A percentile compares a stretch with the other conserved stretches of the same genome.
These are phyloP conservation scores for Kwoniella sp. DNA, from an alignment of 768 basidiomycete genomes.

Conservation along the genomic window DNA sequence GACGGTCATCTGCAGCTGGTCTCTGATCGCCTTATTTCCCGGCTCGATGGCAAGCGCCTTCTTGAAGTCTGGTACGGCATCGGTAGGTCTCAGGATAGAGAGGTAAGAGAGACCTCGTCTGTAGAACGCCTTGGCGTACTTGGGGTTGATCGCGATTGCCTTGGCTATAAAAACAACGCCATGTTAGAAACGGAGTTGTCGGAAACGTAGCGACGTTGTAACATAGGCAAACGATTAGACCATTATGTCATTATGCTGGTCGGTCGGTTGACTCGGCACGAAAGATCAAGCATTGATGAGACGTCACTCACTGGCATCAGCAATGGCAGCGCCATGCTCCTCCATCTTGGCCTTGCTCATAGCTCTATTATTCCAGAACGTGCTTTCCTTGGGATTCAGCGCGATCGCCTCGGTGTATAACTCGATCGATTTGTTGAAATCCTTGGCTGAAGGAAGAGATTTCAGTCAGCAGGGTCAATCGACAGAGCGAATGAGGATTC, in stretches of 20 bases:
- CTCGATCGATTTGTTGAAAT: conserved; percentile 73
- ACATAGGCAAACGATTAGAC: no score
- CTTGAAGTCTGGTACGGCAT: conserved; percentile 84
- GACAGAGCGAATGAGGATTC: neutral
- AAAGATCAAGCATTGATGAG: no score
- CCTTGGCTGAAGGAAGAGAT: conserved; percentile 59
- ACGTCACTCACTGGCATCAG: conserved; percentile 73
- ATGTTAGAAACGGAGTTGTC: neutral
- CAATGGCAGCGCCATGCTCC: conserved; percentile 87
- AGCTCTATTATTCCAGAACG: conserved; percentile 92
- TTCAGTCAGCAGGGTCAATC: neutral
- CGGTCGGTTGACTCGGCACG: no score
- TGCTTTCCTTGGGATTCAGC: conserved; percentile 82
- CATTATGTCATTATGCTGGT: no score
- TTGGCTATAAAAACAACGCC: conserved; percentile 61
- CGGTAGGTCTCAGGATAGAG: conserved; percentile 82
- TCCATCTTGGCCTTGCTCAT: conserved; percentile 88
- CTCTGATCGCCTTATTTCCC: conserved; percentile 74
- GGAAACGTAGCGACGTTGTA: no score
- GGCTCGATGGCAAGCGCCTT: conserved; percentile 82
- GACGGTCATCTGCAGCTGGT: conserved; percentile 82
- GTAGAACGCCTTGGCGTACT: conserved; percentile 73
- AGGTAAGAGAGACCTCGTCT: conserved; percentile 87
- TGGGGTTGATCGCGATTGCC: conserved; percentile 83
- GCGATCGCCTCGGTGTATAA: conserved; percentile 84